Conservation (phyloP, 164 flowering plant genomes). For the Cinnamomum micranthum region DNA sequence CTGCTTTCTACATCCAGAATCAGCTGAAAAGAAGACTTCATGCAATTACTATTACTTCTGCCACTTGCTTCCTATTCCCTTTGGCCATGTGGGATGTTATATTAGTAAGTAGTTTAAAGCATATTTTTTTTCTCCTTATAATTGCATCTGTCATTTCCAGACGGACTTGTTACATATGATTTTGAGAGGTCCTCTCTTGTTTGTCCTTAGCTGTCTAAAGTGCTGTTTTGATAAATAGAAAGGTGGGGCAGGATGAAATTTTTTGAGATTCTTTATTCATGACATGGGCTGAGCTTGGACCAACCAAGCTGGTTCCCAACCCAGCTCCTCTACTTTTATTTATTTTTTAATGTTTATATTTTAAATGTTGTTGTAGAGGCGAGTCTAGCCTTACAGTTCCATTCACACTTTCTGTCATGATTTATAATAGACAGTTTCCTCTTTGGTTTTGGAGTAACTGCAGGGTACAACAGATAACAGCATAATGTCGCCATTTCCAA, state of each 20-base stretch:
- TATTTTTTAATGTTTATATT: no score
- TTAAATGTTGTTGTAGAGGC: background rate
- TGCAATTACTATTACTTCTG: constrained; percentile 84
- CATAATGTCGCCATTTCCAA: constrained; percentile 49
- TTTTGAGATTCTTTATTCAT: no score
- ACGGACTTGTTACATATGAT: background rate
- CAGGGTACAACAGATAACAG: constrained; percentile 66
- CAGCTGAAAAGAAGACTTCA: constrained; percentile 91
- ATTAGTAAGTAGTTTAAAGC: constrained; percentile 50
- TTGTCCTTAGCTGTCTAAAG: no score
- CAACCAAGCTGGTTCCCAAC: background rate
- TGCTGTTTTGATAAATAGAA: background rate
- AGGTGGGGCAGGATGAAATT: background rate
- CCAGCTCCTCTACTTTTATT: background rate
- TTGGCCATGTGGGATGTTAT: constrained; percentile 95
- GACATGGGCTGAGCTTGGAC: background rate
- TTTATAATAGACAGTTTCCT: background rate
- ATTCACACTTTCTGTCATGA: background rate
- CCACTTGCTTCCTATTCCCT: constrained; percentile 93
- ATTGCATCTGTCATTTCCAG: background rate
- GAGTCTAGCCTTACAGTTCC: background rate
- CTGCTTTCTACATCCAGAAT: constrained; percentile 53
- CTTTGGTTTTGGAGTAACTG: constrained; percentile 24
- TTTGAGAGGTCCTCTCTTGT: background rate
- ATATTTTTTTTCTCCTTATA: background rate